Base-by-base conservation (phyloP, 768 basidiomycete genomes). In the Tremella yokohamensis region DNA sequence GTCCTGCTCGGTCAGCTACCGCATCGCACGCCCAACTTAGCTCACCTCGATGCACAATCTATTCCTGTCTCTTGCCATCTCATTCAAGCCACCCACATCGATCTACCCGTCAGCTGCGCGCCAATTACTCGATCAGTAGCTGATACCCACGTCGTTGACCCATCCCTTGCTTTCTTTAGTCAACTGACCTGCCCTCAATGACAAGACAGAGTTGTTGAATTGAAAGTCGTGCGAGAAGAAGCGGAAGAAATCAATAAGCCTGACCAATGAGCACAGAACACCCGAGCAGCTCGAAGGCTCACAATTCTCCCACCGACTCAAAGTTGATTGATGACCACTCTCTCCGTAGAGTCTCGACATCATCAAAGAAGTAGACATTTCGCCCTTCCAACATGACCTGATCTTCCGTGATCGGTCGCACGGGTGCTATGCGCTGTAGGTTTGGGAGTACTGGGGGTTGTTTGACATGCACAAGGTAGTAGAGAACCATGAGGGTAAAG, bases 391-490 rank as follows among this genome's bases (percentile, higher is more conserved):
- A 53, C 66, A 63, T 63, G 57, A 57, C 50, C 54, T 66, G 58
- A 58, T 67, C 56, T 63, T 84, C 84, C 58, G 88, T 82, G 69
- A 93, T 89, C 34, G 90, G 88, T 51, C 89, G 86, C 65, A 92
- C 76, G 34, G 92, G 90, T 20, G 90, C 90, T 82, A 96, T 88
- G 77, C 90, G 86, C 80, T 96, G 92, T 61, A 96, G 82, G 79
- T 96, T 96, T 65, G 94, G 94, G 59, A 99, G 82, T 42, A 99
- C 89, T 22, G 93, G 89, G 55, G 94, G 93, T 65, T 90, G 90
- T 80, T 96, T 94, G 80, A 98, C 92, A 77, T 99, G 96, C 47
- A 93, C 86, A 53, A 98, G 84, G 79, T 91, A 99, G 80, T 93
- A 96, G 69, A 99, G 90, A 76, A 97, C 94, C 77, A 99, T 87